Conservation (phyloP, 257 asterid genomes). For the Ilex asprella region DNA sequence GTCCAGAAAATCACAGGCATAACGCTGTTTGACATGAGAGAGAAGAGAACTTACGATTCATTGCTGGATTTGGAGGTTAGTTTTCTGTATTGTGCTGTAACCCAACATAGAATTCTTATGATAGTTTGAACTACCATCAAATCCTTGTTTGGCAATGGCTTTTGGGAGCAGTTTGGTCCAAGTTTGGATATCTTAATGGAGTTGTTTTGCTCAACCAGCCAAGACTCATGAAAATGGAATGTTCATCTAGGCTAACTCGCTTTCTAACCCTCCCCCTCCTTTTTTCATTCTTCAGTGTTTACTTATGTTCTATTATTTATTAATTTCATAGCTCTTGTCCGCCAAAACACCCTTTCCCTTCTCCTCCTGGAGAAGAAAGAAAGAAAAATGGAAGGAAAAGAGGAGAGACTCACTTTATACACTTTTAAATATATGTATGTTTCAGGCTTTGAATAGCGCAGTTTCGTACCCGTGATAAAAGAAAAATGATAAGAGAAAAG, state of each 20-base stretch:
- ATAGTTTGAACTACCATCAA: too few relatives aligned
- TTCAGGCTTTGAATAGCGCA: too few relatives aligned
- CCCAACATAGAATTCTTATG: background rate
- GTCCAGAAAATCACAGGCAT: slow-evolving; percentile 87
- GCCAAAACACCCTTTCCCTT: background rate
- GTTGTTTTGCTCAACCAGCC: background rate
- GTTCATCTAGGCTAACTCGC: background rate
- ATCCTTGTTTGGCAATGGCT: background rate
- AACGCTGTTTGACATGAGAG: slow-evolving; percentile 72
- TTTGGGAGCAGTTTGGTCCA: background rate
- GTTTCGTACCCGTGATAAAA: too few relatives aligned
- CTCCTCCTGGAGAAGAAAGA: too few relatives aligned
- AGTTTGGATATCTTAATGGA: background rate
- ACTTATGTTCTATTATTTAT: background rate
- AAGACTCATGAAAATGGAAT: background rate
- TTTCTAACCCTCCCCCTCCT: background rate
- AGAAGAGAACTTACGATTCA: slow-evolving; percentile 77
- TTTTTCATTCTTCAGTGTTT: background rate
- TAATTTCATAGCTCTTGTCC: too few relatives aligned
- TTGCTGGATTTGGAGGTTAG: slow-evolving; percentile 81
- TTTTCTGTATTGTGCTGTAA: background rate
- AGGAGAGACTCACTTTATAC: too few relatives aligned
- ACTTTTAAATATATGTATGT: too few relatives aligned
- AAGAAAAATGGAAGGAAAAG: too few relatives aligned
- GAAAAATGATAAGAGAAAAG: background rate